Evolutionary conservation across 1,284 basidiomycete genomes (phyloP).

Genomic region (Xerocomus nothofagi): DNA sequence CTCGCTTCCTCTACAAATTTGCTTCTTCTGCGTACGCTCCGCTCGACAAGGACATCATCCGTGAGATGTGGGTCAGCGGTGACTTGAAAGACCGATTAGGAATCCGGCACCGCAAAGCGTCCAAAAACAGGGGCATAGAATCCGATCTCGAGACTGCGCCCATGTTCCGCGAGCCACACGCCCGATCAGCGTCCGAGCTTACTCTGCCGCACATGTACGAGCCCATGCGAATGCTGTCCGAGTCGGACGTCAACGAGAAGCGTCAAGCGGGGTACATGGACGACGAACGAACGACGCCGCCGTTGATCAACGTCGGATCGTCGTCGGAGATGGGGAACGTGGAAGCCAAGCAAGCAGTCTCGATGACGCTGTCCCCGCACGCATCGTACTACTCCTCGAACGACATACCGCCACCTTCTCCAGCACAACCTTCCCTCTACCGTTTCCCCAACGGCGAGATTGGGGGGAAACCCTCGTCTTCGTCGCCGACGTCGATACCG

Average conservation of each 20-base stretch:
- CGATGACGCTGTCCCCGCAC: constrained; percentile 14
- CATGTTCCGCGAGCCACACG: constrained; percentile 66
- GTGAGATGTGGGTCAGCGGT: constrained; percentile 87
- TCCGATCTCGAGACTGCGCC: constrained; percentile 58
- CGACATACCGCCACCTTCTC: constrained; percentile 62
- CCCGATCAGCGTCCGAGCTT: constrained; percentile 62
- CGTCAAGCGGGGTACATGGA: neutral
- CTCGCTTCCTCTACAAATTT: constrained; percentile 74
- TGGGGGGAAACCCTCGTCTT: constrained; percentile 5
- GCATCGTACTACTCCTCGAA: constrained; percentile 71
- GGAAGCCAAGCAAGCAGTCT: neutral
- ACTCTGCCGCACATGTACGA: constrained; percentile 41
- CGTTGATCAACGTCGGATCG: constrained; percentile 18
- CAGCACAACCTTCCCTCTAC: constrained; percentile 54
- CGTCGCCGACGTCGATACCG: constrained; percentile 9
- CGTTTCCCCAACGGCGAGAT: constrained; percentile 45
- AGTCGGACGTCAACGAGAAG: constrained; percentile 22
- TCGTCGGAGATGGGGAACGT: constrained; percentile 7
- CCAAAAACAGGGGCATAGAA: constrained; percentile 36
- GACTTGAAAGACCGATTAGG: constrained; percentile 84
- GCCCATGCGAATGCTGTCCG: constrained; percentile 41
- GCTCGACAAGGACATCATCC: constrained; percentile 80
- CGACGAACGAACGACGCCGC: neutral
- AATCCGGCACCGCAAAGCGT: constrained; percentile 57
- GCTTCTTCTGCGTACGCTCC: constrained; percentile 66